Evolutionary conservation across 805 yeast species (phyloP).

Genomic region (Hanseniaspora lachancei): DNA sequence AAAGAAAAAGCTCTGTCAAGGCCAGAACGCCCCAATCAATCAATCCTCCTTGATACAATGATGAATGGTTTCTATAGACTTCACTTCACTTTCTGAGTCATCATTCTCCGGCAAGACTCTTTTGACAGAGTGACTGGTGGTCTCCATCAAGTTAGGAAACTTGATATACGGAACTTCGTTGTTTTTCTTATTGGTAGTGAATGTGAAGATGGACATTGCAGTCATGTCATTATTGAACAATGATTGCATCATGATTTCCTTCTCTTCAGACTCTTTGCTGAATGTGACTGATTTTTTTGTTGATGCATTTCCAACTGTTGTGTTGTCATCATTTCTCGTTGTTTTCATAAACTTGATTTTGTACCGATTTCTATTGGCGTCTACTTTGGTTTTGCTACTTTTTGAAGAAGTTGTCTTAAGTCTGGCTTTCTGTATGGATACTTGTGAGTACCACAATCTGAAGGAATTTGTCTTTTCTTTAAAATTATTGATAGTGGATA

Average conservation of each 20-base stretch:
- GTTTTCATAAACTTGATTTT: background rate
- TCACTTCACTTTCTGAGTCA: background rate
- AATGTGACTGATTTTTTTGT: background rate
- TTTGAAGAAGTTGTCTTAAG: too few relatives aligned
- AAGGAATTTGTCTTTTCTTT: background rate
- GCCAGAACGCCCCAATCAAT: too few relatives aligned
- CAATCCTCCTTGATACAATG: background rate
- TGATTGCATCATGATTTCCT: background rate
- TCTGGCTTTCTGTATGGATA: background rate
- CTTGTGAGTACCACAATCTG: background rate
- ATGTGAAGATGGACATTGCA: constrained; percentile 3
- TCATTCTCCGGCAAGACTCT: background rate
- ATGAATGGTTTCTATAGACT: background rate
- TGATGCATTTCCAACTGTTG: background rate
- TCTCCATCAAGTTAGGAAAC: background rate
- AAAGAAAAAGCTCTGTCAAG: too few relatives aligned
- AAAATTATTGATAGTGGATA: background rate
- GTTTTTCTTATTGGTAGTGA: constrained; percentile 1
- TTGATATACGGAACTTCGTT: background rate
- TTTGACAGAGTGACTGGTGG: background rate
- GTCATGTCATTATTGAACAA: background rate
- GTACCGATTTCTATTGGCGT: background rate
- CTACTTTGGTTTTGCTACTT: background rate
- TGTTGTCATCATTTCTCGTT: background rate
- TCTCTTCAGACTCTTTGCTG: background rate